Base-by-base conservation (phyloP, 225 moss, liverwort and hornwort species). In the Rhytidiadelphus loreus region DNA sequence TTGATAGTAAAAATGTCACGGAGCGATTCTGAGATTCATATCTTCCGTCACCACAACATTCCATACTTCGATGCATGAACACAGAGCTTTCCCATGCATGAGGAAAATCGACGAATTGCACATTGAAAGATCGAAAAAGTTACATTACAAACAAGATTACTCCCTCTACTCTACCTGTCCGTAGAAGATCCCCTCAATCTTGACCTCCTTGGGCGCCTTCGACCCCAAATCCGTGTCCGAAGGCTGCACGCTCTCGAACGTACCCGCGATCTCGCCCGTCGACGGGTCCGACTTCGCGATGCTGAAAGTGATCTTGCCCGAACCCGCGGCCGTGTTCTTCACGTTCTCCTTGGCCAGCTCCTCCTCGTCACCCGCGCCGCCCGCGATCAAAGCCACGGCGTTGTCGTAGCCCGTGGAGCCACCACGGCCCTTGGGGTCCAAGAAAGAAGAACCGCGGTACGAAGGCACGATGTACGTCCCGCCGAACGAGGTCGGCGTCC, bases 401-500 rank as follows among this genome's bases (percentile, higher is more conserved):
- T 95, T 96, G 23, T 97, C 95, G 86, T 97, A 97, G 2, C 97
- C 97, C 43, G 97, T 95, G 28, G 96, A 96, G 59, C 97, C 97
- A 88, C 97, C 97, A 66, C 97, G 91, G 80, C 96, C 97, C 93
- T 97, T 97, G 58, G 97, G 97, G 92, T 97, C 97, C 94, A 97
- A 91, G 91, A 97, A 97, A 29, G 97, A 96, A 4, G 97, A 97
- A 4, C 97, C 97, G 78, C 97, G 88, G 95, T 97, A 97, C 3
- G 97, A 96, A 4, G 97, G 97, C n/a, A 97, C 97, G 80, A 95
- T 69, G 85, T 91, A 97, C 30, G 90, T 83, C 17, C 97, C 97
- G 17, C 86, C 43, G 83, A 97, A 95, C 4, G 89, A 39, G 33
- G 90, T 91, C 4, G 96, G 89, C 43, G 89, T 81, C 1, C 97